These are phyloP conservation scores for Raddia guianensis DNA, from an alignment of 176 grass and related monocot genomes.

Conservation along the genomic window DNA sequence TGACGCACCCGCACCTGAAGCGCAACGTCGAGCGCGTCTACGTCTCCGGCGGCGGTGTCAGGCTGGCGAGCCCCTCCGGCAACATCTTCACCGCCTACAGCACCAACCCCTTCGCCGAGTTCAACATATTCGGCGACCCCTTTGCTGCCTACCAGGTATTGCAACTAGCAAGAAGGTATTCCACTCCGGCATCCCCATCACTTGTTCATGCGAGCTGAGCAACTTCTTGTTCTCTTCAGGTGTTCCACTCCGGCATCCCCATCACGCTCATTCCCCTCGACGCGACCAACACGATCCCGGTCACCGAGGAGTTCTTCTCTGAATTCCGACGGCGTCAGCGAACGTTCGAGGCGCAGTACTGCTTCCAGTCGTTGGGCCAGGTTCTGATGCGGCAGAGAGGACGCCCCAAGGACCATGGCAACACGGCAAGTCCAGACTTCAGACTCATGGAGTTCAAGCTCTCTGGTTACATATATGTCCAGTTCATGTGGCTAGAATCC, in stretches of 20 bases:
- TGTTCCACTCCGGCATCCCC: slow-evolving; percentile 87
- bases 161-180: background rate
- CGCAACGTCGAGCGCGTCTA: slow-evolving; percentile 70
- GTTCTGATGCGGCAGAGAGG: slow-evolving; percentile 33
- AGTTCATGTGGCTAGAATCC: background rate
- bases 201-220: background rate
- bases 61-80: slow-evolving; percentile 42
- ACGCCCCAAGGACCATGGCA: slow-evolving; percentile 43
- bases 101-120: slow-evolving; percentile 79
- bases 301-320: slow-evolving; percentile 55
- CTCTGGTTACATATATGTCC: background rate
- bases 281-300: slow-evolving; percentile 76
- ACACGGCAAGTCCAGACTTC: slow-evolving; percentile 44
- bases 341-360: slow-evolving; percentile 75
- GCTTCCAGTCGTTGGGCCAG: slow-evolving; percentile 58
- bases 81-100: slow-evolving; percentile 70
- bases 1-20: slow-evolving; percentile 54
- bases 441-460: background rate
- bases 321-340: slow-evolving; percentile 42
- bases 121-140: slow-evolving; percentile 82
- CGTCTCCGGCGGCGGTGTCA: slow-evolving; percentile 68
- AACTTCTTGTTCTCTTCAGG: slow-evolving; percentile 33
- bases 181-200: background rate
- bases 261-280: slow-evolving; percentile 82
- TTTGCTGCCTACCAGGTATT: slow-evolving; percentile 74